Evolutionary conservation across 2,329 filamentous ascomycete genomes (phyloP), one percentile per base, ranked within the genome.

Genomic region (Fusarium torreyae): DNA sequence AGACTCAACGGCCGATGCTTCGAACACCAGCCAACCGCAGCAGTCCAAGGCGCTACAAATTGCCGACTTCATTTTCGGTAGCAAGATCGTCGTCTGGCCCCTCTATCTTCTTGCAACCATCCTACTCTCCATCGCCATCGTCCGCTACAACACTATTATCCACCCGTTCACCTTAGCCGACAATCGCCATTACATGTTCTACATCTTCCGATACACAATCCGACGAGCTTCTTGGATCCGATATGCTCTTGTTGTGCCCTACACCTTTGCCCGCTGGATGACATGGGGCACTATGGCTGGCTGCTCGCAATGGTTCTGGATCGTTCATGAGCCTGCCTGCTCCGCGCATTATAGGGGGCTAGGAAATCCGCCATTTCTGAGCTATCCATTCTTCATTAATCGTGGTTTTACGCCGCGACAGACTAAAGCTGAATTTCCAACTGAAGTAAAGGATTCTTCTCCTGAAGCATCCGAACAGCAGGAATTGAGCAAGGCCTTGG

Each of bases 121-220:
- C 1, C 56, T 75, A 8, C 57, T 80, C 9, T 84, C 85, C 0
- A 45, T 82, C 3, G 70, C 77, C 14, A 78, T 89, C 20, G 89
- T 98, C 24, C 87, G 88, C 66, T 91, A 88, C 85, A 98, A 98
- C 84, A 99, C 96, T 34, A 91, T 97, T 67, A 88, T 98, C 43
- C 96, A 99, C 76, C 95, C 96, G 0, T 99, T 98, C 77, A 97
- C 94, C 0, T 87, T 98, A 1, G 96, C 96, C 34, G 96, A 99
- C 79, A 99, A 99, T 79, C 87, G 96, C 4, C 96, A 99, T 79
- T 99, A 97, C 82, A 91, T 97, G 78, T 99, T 99, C 80, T 99
- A 99, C 81, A 84, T 97, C 63, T 99, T 99, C 83, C 90, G 94
- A 2, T 89, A 94, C 74, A 90, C 92, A 7, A 90, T 98, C 38